Evolutionary conservation across 1,139 yeast genomes (phyloP).

Genomic region (Geotrichum phurueaensis): DNA sequence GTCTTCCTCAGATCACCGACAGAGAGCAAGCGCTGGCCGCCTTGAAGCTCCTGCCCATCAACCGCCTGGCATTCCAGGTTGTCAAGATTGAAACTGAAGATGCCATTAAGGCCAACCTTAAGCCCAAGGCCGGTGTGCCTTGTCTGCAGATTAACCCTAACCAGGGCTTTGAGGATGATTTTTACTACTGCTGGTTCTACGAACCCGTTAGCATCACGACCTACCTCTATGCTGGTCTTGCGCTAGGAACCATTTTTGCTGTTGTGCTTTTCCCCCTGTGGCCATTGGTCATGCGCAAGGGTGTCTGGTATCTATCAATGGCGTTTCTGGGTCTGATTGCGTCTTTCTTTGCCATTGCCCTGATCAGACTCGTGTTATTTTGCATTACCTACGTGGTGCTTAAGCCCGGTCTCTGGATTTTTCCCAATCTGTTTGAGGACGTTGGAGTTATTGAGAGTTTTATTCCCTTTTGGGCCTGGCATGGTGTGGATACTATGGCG

Average conservation of each 20-base stretch:
- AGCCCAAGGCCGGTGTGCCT: slow-evolving; percentile 74
- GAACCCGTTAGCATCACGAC: slow-evolving; percentile 68
- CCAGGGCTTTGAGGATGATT: slow-evolving; percentile 70
- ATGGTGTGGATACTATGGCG: slow-evolving; percentile 38
- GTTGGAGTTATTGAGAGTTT: slow-evolving; percentile 92
- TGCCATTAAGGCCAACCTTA: slow-evolving; percentile 54
- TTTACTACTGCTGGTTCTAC: slow-evolving; percentile 82
- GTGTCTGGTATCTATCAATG: slow-evolving; percentile 87
- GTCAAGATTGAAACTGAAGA: slow-evolving; percentile 57
- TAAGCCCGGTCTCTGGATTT: slow-evolving; percentile 82
- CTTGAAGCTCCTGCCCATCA: slow-evolving; percentile 63
- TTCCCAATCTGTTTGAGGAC: slow-evolving; percentile 93
- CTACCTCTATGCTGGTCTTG: slow-evolving; percentile 55
- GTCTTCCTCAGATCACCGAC: slow-evolving; percentile 52
- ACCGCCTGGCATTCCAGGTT: slow-evolving; percentile 66
- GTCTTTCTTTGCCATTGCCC: slow-evolving; percentile 69
- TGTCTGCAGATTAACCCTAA: slow-evolving; percentile 58
- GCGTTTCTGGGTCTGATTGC: slow-evolving; percentile 68
- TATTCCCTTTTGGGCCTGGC: slow-evolving; percentile 84
- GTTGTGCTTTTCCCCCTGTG: slow-evolving; percentile 90
- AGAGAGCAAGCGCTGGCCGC: slow-evolving; percentile 56
- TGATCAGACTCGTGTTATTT: slow-evolving; percentile 70
- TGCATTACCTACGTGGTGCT: slow-evolving; percentile 52
- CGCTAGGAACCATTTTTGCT: slow-evolving; percentile 63
- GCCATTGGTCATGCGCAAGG: slow-evolving; percentile 85